phyloP scores from a whole-genome alignment of 108 stramenopile genomes.

The Seminavis robusta region DNA sequence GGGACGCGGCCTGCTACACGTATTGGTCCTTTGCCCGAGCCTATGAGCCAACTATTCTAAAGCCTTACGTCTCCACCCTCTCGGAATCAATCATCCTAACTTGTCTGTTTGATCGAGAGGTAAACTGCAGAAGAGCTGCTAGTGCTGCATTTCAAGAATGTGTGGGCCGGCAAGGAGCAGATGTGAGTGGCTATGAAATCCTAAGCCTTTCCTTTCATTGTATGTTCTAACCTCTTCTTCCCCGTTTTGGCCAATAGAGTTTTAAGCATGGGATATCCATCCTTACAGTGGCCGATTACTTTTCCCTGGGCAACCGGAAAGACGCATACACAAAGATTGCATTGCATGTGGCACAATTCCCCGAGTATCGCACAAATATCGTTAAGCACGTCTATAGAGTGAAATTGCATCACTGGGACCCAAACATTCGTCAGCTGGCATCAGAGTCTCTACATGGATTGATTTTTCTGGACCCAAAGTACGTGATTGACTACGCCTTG shows the following conservation, averaged over 20 bases:
- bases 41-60: slow-evolving; percentile 81
- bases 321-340: slow-evolving; percentile 81
- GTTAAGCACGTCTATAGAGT: slow-evolving; percentile 65
- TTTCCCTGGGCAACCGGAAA: slow-evolving; percentile 90
- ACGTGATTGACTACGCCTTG: slow-evolving; percentile 49
- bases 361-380: slow-evolving; percentile 77
- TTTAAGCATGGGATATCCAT: slow-evolving; percentile 95
- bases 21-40: slow-evolving; percentile 99
- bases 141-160: slow-evolving; percentile 97
- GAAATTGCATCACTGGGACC: slow-evolving; percentile 94
- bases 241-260: slow-evolving; percentile 35
- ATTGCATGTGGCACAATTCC: slow-evolving; percentile 69
- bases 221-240: not conserved
- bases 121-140: slow-evolving; percentile 97
- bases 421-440: slow-evolving; percentile 72
- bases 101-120: slow-evolving; percentile 95
- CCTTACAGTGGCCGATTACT: slow-evolving; percentile 94
- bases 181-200: no score
- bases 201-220: not conserved
- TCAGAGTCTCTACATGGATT: slow-evolving; percentile 67
- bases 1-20: slow-evolving; percentile 98
- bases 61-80: slow-evolving; percentile 64
- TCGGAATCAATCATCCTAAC: slow-evolving; percentile 78
- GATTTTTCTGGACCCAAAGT: slow-evolving; percentile 56
- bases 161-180: slow-evolving; percentile 67